Evolutionary conservation across 805 yeast genomes (phyloP).

Genomic region (Candida quercuum): DNA sequence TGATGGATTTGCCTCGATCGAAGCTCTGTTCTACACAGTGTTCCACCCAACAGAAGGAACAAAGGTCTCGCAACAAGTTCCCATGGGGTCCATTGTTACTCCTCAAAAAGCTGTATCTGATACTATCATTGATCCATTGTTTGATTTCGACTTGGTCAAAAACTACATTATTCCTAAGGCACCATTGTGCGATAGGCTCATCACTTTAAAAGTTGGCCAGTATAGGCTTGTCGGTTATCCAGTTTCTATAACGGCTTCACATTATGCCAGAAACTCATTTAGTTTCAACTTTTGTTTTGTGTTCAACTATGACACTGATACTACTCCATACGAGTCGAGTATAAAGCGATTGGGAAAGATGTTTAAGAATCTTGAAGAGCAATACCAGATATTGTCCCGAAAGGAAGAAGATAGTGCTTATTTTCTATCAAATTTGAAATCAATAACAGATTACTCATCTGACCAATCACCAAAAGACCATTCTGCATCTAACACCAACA

Average conservation of each 20-base stretch:
- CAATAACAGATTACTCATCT: no score
- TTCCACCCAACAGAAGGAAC: constrained; percentile 97
- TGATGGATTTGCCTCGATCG: constrained; percentile 66
- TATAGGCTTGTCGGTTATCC: constrained; percentile 85
- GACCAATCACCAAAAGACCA: neutral
- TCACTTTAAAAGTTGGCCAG: constrained; percentile 65
- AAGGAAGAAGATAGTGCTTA: constrained; percentile 38
- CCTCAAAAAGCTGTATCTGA: constrained; percentile 25
- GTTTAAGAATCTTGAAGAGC: constrained; percentile 90
- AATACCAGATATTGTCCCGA: constrained; percentile 65
- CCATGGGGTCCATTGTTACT: constrained; percentile 60
- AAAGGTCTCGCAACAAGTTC: constrained; percentile 86
- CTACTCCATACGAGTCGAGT: constrained; percentile 82
- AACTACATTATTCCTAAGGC: constrained; percentile 94
- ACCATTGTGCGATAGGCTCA: constrained; percentile 74
- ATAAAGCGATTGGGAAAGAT: constrained; percentile 79
- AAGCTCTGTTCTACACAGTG: constrained; percentile 82
- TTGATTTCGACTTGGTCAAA: constrained; percentile 80
- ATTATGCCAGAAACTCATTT: constrained; percentile 87
- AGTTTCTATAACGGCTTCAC: constrained; percentile 66
- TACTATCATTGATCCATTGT: constrained; percentile 34
- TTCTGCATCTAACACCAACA: no score
- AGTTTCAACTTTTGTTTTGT: constrained; percentile 92
- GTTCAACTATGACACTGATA: constrained; percentile 74
- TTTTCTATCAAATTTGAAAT: constrained; percentile 16